Evolutionary conservation across 1,284 basidiomycete genomes (phyloP).

Genomic region (Microstroma glucosiphilum): DNA sequence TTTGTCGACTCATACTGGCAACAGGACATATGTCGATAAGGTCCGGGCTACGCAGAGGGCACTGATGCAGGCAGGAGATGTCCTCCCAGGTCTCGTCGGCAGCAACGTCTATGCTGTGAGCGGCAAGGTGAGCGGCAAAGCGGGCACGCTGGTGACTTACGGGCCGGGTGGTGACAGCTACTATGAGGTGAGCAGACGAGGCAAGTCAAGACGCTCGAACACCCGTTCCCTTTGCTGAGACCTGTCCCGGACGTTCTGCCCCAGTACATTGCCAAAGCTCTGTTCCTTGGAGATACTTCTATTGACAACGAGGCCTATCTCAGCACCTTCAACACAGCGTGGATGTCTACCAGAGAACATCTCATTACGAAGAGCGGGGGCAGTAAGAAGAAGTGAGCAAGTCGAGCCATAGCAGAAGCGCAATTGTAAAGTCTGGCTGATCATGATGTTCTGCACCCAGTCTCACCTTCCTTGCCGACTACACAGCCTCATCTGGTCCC

Average conservation of each 20-base stretch:
- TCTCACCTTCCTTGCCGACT: constrained; percentile 30
- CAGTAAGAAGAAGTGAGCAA: neutral
- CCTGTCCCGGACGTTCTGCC: neutral
- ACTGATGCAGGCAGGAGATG: constrained; percentile 21
- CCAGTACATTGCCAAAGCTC: constrained; percentile 1
- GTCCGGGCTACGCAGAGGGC: constrained; percentile 27
- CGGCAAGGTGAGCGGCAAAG: constrained; percentile 8
- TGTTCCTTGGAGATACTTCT: neutral
- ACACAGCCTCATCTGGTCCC: constrained; percentile 19
- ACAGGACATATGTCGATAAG: constrained; percentile 24
- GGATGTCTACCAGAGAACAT: constrained; percentile 7
- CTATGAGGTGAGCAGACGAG: neutral
- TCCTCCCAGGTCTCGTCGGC: constrained; percentile 28
- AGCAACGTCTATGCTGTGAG: constrained; percentile 22
- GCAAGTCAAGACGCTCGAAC: neutral
- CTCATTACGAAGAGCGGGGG: constrained; percentile 17
- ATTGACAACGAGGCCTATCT: neutral
- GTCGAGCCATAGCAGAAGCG: no score
- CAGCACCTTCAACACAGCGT: neutral
- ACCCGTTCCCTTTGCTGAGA: neutral
- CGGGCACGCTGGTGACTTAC: constrained; percentile 10
- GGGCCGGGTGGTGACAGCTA: constrained; percentile 7
- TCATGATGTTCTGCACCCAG: neutral
- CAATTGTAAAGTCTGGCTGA: no score
- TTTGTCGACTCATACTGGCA: constrained; percentile 28